Base-by-base conservation (phyloP, 163 green algal genomes). In the Picocystis sp. region DNA sequence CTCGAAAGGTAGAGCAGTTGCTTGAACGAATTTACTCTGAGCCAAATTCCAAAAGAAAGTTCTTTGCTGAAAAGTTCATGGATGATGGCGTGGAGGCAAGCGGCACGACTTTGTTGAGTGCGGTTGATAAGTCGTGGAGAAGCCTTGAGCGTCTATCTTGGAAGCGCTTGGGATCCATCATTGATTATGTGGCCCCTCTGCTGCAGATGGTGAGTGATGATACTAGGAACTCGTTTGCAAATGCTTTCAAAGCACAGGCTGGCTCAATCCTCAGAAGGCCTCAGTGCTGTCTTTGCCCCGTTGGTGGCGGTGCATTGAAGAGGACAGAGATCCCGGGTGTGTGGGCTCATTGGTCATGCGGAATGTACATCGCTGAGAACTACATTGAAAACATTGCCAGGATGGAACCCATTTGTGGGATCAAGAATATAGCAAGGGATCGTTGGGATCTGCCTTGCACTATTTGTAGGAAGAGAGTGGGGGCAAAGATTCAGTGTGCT, bases 401-500 rank as follows among this genome's bases (percentile, higher is more conserved):
- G 19, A 93, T 94, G 78, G 79, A 92, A 73, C 83, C 81, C 11
- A 76, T 94, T 3, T 68, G 77, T 29, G 67, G 83, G 55, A 76
- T 97, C 52, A 57, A 76, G n/a, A 38, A 44, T 50, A 86, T 97
- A 35, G 75, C 82, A 48, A 75, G 74, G 41, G 87, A 95, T 63
- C 81, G 87, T 46, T 94, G 84, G 84, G 74, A 89, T 62, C 74
- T 96, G 48, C 49, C 67, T 29, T 97, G 87, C 73, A 78, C 61
- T 62, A 56, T 95, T 42, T 97, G 87, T 77, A 80, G 77, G 45
- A 83, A 93, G 69, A 70, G 75, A 15, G 74, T 83, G 70, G 88
- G 88, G n/a, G 87, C 86, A 52, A 94, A 93, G 71, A 85, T 97
- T 17, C 88, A 97, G 74, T 97, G 88, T 75, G 66, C 53, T 8